Evolutionary conservation across 2,329 filamentous ascomycete genomes (phyloP).

Genomic region (Aspergillus terreus): DNA sequence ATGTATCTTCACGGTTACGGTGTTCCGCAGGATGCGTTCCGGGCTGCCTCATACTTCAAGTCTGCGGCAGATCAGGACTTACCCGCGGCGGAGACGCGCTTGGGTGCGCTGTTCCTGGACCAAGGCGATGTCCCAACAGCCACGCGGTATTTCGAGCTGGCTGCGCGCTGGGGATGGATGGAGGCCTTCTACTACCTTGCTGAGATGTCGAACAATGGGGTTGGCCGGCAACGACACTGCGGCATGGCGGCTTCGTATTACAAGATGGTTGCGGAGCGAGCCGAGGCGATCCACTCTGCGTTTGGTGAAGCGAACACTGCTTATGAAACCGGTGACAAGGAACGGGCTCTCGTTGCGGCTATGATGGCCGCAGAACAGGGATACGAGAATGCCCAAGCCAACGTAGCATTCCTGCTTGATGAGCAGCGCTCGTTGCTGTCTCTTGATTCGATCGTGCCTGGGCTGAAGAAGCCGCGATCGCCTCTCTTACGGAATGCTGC

Average conservation of each 20-base stretch:
- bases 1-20: slow-evolving; percentile 80
- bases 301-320: slow-evolving; percentile 81
- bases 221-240: slow-evolving; percentile 77
- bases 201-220: slow-evolving; percentile 76
- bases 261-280: slow-evolving; percentile 71
- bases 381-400: slow-evolving; percentile 84
- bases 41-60: slow-evolving; percentile 72
- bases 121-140: slow-evolving; percentile 80
- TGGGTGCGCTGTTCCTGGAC: slow-evolving; percentile 81
- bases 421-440: slow-evolving; percentile 62
- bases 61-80: slow-evolving; percentile 78
- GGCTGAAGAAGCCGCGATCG: slow-evolving; percentile 35
- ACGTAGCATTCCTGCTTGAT: slow-evolving; percentile 83
- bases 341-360: slow-evolving; percentile 75
- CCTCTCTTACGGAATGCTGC: slow-evolving; percentile 55
- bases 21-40: slow-evolving; percentile 63
- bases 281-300: slow-evolving; percentile 69
- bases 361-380: slow-evolving; percentile 90
- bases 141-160: slow-evolving; percentile 82
- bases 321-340: slow-evolving; percentile 72
- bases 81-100: slow-evolving; percentile 73
- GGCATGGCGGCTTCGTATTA: slow-evolving; percentile 76
- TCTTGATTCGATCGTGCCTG: slow-evolving; percentile 53
- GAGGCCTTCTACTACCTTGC: slow-evolving; percentile 91
- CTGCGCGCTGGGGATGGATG: slow-evolving; percentile 75